phyloP scores from a whole-genome alignment of 805 yeast genomes.

The Hanseniaspora meyeri region DNA sequence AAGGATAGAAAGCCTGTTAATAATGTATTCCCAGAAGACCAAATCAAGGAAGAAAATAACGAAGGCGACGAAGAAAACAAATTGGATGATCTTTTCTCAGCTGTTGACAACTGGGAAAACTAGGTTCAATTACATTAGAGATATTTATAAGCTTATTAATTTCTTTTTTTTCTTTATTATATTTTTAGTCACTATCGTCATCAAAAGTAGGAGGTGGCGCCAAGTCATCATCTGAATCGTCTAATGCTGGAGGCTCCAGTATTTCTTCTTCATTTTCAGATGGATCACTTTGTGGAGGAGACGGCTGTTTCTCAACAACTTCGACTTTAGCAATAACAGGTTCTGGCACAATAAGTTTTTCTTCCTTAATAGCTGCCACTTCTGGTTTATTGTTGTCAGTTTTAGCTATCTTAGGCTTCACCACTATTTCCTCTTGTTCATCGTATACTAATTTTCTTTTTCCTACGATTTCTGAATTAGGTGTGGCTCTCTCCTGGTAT shows the following conservation, averaged over 20 bases:
- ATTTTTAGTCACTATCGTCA: neutral
- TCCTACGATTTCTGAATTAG: neutral
- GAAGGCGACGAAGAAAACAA: neutral
- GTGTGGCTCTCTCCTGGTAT: neutral
- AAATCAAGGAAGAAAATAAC: conserved; percentile 51
- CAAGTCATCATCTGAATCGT: neutral
- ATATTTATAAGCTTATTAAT: no score
- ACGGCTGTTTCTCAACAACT: neutral
- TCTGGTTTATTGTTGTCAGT: neutral
- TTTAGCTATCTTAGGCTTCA: neutral
- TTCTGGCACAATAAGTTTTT: neutral
- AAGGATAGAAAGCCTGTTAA: conserved; percentile 26
- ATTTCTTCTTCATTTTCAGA: conserved; percentile 6
- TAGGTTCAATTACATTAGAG: neutral
- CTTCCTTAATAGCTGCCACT: neutral
- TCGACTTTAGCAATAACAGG: neutral
- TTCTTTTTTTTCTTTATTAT: neutral
- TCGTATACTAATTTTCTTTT: neutral
- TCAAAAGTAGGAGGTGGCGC: neutral
- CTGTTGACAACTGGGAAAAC: conserved; percentile 10
- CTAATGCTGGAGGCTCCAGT: neutral
- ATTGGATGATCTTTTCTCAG: neutral
- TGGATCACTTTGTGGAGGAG: neutral
- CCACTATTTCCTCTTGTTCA: neutral
- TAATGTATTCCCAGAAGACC: conserved; percentile 42